Evolutionary conservation across 805 yeast genomes (phyloP).

Genomic region (Ogataea minuta): DNA sequence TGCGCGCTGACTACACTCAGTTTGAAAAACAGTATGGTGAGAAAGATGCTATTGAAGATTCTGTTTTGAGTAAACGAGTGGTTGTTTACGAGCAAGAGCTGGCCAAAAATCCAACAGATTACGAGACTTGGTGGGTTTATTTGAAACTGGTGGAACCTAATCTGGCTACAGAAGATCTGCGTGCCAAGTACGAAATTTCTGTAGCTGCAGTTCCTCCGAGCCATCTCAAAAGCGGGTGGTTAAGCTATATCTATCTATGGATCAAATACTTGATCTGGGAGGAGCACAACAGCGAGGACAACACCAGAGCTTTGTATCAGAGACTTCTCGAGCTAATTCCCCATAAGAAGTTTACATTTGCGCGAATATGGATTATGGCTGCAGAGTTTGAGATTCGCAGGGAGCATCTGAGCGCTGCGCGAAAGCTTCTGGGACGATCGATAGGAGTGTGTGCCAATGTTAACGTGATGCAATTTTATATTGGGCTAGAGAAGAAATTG

Average conservation of each 20-base stretch:
- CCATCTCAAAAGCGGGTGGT: conserved; percentile 47
- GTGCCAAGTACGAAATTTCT: conserved; percentile 44
- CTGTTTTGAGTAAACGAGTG: conserved; percentile 53
- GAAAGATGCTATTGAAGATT: conserved; percentile 48
- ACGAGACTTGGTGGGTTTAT: conserved; percentile 83
- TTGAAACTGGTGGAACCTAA: conserved; percentile 45
- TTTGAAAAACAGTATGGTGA: conserved; percentile 70
- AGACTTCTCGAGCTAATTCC: conserved; percentile 51
- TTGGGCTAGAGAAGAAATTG: conserved; percentile 60
- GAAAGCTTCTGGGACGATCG: conserved; percentile 69
- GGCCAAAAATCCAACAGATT: conserved; percentile 49
- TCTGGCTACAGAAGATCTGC: conserved; percentile 26
- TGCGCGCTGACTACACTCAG: conserved; percentile 45
- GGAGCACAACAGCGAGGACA: conserved; percentile 49
- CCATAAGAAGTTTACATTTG: conserved; percentile 60
- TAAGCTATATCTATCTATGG: conserved; percentile 69
- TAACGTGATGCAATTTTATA: conserved; percentile 61
- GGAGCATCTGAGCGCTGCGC: conserved; percentile 46
- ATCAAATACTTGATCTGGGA: conserved; percentile 59
- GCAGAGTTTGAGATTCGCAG: conserved; percentile 75
- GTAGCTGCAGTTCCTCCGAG: conserved; percentile 41
- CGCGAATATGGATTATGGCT: conserved; percentile 68
- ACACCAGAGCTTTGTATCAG: conserved; percentile 52
- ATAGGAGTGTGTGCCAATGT: conserved; percentile 66
- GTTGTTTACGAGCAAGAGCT: conserved; percentile 52